Percentiles rank a stretch among this genome's conserved stretches.
Conservation (phyloP, 139 green algal species). For the Picochlorum sp. region DNA sequence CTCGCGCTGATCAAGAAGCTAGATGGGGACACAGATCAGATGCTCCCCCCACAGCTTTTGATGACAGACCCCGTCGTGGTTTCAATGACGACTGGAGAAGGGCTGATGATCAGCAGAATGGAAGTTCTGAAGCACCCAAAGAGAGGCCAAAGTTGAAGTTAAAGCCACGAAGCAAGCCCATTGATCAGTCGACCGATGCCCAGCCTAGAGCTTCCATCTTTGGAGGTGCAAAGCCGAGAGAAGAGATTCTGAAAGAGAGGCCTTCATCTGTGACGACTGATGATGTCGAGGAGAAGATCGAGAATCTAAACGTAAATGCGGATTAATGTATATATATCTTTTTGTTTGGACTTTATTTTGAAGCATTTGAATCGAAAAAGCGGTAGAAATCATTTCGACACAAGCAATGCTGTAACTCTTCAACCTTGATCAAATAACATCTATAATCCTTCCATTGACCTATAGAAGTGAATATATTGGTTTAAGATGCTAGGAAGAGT, state of each 20-base stretch:
- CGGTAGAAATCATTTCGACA: too few relatives aligned
- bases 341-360: slow-evolving; percentile 3
- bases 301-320: slow-evolving; percentile 34
- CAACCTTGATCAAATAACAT: too few relatives aligned
- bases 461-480: too few relatives aligned
- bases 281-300: slow-evolving; percentile 44
- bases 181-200: slow-evolving; percentile 8
- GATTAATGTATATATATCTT: neutral
- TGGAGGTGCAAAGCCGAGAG: slow-evolving; percentile 69
- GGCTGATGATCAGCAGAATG: slow-evolving; percentile 2
- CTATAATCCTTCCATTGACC: too few relatives aligned
- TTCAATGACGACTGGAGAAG: slow-evolving; percentile 11
- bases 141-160: slow-evolving; percentile 50
- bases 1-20: slow-evolving; percentile 31
- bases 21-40: slow-evolving; percentile 23
- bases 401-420: too few relatives aligned
- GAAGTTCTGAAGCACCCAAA: slow-evolving; percentile 21
- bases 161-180: slow-evolving; percentile 43
- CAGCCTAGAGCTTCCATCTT: slow-evolving; percentile 37
- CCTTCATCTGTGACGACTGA: slow-evolving; percentile 24
- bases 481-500: too few relatives aligned
- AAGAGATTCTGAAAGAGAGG: slow-evolving; percentile 68
- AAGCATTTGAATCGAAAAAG: neutral
- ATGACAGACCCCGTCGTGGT: slow-evolving; percentile 13
- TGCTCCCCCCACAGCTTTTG: slow-evolving; percentile 21